Percentiles rank a stretch among this genome's conserved stretches.
Evolutionary conservation across 1,284 basidiomycete genomes (phyloP).

Genomic region (Bondarzewia mesenterica): DNA sequence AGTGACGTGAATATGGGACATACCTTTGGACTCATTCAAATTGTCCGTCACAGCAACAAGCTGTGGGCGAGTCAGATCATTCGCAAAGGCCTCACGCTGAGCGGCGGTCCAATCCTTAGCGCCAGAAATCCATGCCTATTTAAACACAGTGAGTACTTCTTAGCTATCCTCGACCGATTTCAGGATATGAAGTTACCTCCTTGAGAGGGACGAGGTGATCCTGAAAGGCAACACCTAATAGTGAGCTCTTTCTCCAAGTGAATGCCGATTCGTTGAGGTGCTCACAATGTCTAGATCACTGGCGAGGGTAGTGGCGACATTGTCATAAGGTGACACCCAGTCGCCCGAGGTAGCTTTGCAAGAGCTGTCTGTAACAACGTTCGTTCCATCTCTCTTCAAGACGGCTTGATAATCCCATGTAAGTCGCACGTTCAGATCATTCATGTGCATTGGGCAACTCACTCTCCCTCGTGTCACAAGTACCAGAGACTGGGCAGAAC

Average conservation of each 20-base stretch:
- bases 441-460: conserved; percentile 11
- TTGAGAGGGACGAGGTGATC: conserved; percentile 46
- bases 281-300: conserved; percentile 46
- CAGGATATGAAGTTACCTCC: conserved; percentile 24
- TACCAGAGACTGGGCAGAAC: conserved; percentile 34
- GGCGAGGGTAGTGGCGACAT: conserved; percentile 31
- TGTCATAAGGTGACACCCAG: conserved; percentile 48
- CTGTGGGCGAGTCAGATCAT: conserved; percentile 44
- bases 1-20: not conserved
- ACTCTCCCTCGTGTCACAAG: conserved; percentile 48
- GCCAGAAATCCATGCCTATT: conserved; percentile 43
- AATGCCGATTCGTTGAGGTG: conserved; percentile 11
- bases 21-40: conserved; percentile 31
- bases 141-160: not conserved
- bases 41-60: conserved; percentile 41
- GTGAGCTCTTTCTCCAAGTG: not conserved
- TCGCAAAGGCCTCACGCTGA: conserved; percentile 40
- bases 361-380: conserved; percentile 31
- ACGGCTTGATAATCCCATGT: conserved; percentile 28
- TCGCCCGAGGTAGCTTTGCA: conserved; percentile 38
- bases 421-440: not conserved
- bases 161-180: not conserved
- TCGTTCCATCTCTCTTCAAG: conserved; percentile 43
- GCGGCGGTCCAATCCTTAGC: conserved; percentile 40
- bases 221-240: conserved; percentile 19